phyloP scores from a whole-genome alignment of 495 filamentous ascomycete genomes.

The Aspergillus biplanus region DNA sequence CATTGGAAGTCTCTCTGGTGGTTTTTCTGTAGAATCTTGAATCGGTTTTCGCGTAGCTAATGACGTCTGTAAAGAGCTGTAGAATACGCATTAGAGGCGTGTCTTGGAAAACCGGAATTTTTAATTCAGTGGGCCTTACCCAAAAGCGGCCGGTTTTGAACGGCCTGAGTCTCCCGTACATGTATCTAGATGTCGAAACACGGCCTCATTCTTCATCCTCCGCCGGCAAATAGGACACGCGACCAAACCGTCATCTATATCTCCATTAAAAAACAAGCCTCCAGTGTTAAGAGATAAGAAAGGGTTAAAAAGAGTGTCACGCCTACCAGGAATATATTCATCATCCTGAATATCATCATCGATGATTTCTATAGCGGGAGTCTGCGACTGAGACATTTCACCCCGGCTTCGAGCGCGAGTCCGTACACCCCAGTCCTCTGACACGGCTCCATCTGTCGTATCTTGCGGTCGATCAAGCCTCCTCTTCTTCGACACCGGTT shows the following conservation, averaged over 20 bases:
- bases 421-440: conserved; percentile 35
- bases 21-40: conserved; percentile 29
- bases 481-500: conserved; percentile 47
- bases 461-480: conserved; percentile 39
- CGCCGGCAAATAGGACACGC: conserved; percentile 79
- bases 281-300: conserved; percentile 3
- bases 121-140: conserved; percentile 29
- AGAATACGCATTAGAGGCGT: conserved; percentile 9
- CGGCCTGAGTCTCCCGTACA: conserved; percentile 38
- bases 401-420: conserved; percentile 45
- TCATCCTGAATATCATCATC: conserved; percentile 45
- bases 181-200: conserved; percentile 79
- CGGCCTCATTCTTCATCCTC: conserved; percentile 74
- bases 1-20: conserved; percentile 67
- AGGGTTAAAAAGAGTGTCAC: conserved; percentile 5
- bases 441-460: conserved; percentile 11
- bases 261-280: conserved; percentile 29
- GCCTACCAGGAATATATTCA: conserved; percentile 38
- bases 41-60: conserved; percentile 13
- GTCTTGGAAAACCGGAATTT: background rate
- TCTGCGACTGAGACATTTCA: conserved; percentile 16
- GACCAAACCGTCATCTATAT: conserved; percentile 71
- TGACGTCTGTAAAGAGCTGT: conserved; percentile 31
- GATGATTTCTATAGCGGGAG: conserved; percentile 31
- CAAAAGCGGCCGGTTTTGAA: conserved; percentile 29